Base-by-base conservation (phyloP, 352 stramenopile species). In the Phytopythium delawarense region DNA sequence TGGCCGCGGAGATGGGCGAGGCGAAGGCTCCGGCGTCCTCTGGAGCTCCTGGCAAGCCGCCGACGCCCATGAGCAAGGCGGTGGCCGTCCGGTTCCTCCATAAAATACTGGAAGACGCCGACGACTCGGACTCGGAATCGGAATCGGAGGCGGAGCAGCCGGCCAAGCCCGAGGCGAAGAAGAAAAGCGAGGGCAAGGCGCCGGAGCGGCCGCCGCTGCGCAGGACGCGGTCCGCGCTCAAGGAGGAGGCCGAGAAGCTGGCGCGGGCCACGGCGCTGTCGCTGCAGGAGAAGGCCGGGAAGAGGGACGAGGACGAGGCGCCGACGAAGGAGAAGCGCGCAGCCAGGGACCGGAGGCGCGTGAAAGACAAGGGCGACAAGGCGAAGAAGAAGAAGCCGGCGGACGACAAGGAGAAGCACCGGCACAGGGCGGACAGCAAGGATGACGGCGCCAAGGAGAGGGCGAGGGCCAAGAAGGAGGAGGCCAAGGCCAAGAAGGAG, bases 101-200 rank as follows among this genome's bases (percentile, higher is more conserved):
- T 37, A 50, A 39, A 21, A 25, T 59, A 1, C 1, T 21, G 3
- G 32, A 35, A 2, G 54, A 59, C 35, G 21, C 16, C 37, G 16
- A 21, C 12, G 37, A 50, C 20, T 59, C 53, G 53, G 37, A 23
- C 35, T 59, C 53, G 35, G 37, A 21, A 35, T 57, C 50, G 50
- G 34, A 35, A 35, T n/a, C 34, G 12, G 53, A 45, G 2, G 35
- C 34, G 51, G 51, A 57, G 51, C 30, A 7, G 46, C 25, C 21
- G 23, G 3, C 28, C 12, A 42, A 34, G 30, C 3, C 7, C 4
- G 9, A 28, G 53, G 35, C 23, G 6, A 30, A 50, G 12, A 59
- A 59, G 37, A 39, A 32, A 23, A 25, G 16, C 25, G 23, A 28
- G 54, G 5, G 15, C 20, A 2, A 46, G 32, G 8, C 18, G 30